Base-by-base conservation (phyloP, 202 grass and related monocot species). In the Hordeum pubiflorum region DNA sequence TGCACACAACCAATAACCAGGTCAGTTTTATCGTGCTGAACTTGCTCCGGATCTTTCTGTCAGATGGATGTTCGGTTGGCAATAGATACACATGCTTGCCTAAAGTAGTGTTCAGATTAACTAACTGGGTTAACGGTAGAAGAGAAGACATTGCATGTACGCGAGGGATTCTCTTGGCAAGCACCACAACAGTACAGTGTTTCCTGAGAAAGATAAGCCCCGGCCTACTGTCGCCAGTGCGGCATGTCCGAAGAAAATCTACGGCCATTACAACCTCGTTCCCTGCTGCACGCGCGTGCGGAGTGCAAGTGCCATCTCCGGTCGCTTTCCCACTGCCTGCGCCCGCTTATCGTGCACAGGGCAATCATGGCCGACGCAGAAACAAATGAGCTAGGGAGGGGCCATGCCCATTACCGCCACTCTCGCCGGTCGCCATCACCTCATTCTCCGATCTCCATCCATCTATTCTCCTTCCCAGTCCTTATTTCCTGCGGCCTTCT, bases 331-430 rank as follows among this genome's bases (percentile, higher is more conserved):
- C 46, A 54, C 15, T 27, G 85, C 14, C 21, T 58, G 34, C 24
- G 40, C 24, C 70, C 34, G 76, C 77, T 85, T 73, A 65, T 85
- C 63, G 11, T 65, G 87, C 77, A 85, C 82, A 29, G 67, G 57
- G 58, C 57, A 77, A 89, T 85, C 77, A 89, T 89, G 39, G 10
- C 77, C 64, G 43, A 69, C 41, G 41, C 1, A 5, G 56, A 81
- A 62, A 80, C 56, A 32, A 52, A 6, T 46, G 18, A 14, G 39
- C 23, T 43, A 31, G 37, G 64, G 38, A 26, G 24, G 24, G 24
- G 57, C 33, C 46, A 38, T 55, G 63, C 76, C 76, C 77, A 80
- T 80, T 81, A 58, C 34, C 58, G 13, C 46, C 43, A 37, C 60
- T 62, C 29, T 81, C 40, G 79, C 38, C 68, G 23, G 72, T 81